These are phyloP conservation scores for Aureobasidium namibiae DNA, from an alignment of 2,329 filamentous ascomycete species.

Conservation along the genomic window DNA sequence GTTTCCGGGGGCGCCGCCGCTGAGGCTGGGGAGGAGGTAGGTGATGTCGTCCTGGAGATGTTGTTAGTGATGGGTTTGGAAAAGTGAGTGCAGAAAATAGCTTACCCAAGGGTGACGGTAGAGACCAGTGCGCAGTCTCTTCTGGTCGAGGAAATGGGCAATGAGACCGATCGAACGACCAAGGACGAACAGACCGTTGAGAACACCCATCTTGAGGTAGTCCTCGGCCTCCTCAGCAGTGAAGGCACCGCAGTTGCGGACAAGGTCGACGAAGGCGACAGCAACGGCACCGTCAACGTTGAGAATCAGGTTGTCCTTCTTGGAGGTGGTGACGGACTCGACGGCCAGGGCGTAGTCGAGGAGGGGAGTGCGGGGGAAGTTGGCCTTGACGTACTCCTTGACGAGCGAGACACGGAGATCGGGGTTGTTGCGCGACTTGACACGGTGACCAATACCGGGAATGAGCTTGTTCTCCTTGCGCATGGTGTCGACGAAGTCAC, in stretches of 20 bases:
- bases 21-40: constrained; percentile 78
- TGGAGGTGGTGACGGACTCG: constrained; percentile 95
- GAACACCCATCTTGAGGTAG: constrained; percentile 97
- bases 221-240: constrained; percentile 93
- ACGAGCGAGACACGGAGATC: constrained; percentile 99
- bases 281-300: constrained; percentile 98
- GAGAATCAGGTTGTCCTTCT: constrained; percentile 99
- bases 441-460: constrained; percentile 95
- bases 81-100: not conserved
- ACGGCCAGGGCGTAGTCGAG: constrained; percentile 98
- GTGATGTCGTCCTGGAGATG: constrained; percentile 87
- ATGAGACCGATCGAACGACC: constrained; percentile 97
- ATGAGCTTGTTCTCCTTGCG: constrained; percentile 99
- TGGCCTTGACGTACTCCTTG: constrained; percentile 96
- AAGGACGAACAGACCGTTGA: constrained; percentile 98
- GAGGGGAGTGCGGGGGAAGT: constrained; percentile 96
- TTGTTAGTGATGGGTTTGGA: not conserved
- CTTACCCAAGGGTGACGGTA: constrained; percentile 68
- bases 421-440: constrained; percentile 99
- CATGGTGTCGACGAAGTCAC: constrained; percentile 98
- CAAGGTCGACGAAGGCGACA: constrained; percentile 95
- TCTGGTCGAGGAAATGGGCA: constrained; percentile 99
- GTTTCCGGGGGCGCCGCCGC: constrained; percentile 59
- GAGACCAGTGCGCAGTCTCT: constrained; percentile 94
- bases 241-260: constrained; percentile 98